Evolutionary conservation across 2,329 filamentous ascomycete species (phyloP), one percentile per base, ranked within the genome.

Genomic region (Penicillium frequentans): DNA sequence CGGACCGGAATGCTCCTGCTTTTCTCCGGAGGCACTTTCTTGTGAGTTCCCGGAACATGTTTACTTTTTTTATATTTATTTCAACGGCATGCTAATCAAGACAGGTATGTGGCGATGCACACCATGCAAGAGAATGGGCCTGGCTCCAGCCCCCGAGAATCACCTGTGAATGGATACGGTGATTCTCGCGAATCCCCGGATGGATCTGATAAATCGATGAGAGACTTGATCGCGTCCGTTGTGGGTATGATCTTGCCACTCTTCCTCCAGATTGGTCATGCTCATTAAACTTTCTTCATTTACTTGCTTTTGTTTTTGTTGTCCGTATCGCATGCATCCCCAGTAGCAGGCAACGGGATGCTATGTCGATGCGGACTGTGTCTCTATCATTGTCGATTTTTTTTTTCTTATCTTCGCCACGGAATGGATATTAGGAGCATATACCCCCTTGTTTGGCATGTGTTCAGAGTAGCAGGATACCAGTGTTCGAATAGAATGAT

Each of bases 41-140:
- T 99, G 89, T 97, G 78, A 84, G 90, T 81, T 46, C 37, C 16
- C 57, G 19, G 5, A 54, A 11, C 19, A 24, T 27, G n/a, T 35
- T 24, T 13, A 13, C 11, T 26, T 3, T 24, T 26, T 16, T 31
- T 31, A 39, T 19, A 43, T 13, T 16, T 31, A 39, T 13, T 16
- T n/a, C 42, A 43, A 35, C 52, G 27, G 27, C 39, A 66, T 47
- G 63, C 60, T 62, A 50, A 64, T 57, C 9, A 48, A 46, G 10
- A 21, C 61, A 96, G 91, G 66, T 96, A 98, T 70, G 95, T 99
- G 44, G 95, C 95, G 1, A 97, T 98, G 93, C 95, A 99, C 71
- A 92, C 93, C 1, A 96, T 98, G 91, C 90, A 96, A 71, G 93
- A 96, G 68, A 78, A 76, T 52, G 71, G 71, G n/a, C 66, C 71